phyloP scores from a whole-genome alignment of 352 stramenopile species.

The Globisporangium iwayamae region DNA sequence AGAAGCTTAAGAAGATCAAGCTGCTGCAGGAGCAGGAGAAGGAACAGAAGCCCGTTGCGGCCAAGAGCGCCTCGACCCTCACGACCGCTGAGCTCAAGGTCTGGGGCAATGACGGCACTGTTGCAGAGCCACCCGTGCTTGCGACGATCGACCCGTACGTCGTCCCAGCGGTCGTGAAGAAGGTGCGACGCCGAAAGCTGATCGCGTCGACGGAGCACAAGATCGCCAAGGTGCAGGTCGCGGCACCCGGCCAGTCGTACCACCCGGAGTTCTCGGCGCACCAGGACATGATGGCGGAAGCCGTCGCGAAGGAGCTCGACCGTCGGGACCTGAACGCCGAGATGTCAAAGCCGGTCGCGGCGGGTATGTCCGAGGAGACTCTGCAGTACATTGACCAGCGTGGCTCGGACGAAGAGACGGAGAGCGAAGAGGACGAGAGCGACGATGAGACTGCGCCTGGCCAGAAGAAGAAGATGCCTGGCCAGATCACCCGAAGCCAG shows the following conservation, averaged over 20 bases:
- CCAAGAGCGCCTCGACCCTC: constrained; percentile 16
- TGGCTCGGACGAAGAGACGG: constrained; percentile 41
- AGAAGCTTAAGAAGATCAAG: constrained; percentile 60
- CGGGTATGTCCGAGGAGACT: constrained; percentile 74
- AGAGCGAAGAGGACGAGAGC: constrained; percentile 24
- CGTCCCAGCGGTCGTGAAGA: constrained; percentile 51
- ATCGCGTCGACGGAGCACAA: constrained; percentile 62
- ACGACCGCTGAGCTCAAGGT: constrained; percentile 19
- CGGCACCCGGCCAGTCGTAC: constrained; percentile 78
- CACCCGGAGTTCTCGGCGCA: constrained; percentile 80
- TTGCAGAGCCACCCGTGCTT: constrained; percentile 33
- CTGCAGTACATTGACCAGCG: constrained; percentile 75
- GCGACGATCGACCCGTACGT: constrained; percentile 58
- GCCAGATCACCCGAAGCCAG: constrained; percentile 64
- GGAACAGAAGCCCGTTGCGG: constrained; percentile 4
- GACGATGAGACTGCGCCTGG: constrained; percentile 29
- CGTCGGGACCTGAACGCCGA: constrained; percentile 45
- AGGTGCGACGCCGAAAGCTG: constrained; percentile 50
- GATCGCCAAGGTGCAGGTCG: constrained; percentile 69
- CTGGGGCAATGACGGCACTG: constrained; percentile 43
- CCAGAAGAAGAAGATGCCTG: constrained; percentile 41
- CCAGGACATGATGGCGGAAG: constrained; percentile 75
- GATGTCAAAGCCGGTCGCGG: constrained; percentile 39
- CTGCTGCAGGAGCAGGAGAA: constrained; percentile 15
- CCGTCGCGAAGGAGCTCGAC: constrained; percentile 66